Evolutionary conservation across 2,329 filamentous ascomycete species (phyloP), one percentile per base, ranked within the genome.

Genomic region (Talaromyces sp.): DNA sequence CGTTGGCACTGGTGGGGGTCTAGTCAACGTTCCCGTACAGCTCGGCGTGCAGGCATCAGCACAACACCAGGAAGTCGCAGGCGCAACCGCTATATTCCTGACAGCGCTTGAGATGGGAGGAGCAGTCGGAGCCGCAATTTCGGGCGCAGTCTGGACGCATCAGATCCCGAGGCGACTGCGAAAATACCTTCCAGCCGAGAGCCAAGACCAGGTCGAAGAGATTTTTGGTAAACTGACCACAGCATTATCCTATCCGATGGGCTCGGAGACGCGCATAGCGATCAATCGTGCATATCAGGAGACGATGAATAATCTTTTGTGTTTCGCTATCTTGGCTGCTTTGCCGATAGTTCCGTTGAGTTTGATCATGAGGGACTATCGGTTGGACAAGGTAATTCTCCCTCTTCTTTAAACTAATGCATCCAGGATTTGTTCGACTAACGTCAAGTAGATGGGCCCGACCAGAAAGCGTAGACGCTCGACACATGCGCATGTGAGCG

Each of bases 221-320:
- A 86, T 89, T 53, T 86, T 86, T 67, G 65, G 82, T 34, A 80
- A 81, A 68, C 70, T 89, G 27, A 77, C 77, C 0, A 79, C 78
- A 2, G 89, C 90, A 69, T 73, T 87, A 51, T 83, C 82, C 1
- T 90, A 87, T 68, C 78, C 81, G 0, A 81, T 84, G 77, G 87
- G 87, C 7, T 84, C 81, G 4, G 81, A 83, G 0, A 85, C 83
- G 22, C 78, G 88, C 38, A 74, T 80, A 13, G 88, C 88, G 1
- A 89, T 91, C 72, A 86, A 87, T 66, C 81, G 80, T 38, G 84
- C 87, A 1, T 91, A 91, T 68, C 84, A 88, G 72, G 86, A 89
- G 74, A 88, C 86, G 2, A 88, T 89, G 85, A 82, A 82, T 31
- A 83, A 82, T 67, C 78, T 89, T 19, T 74, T 89, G 53, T 82